phyloP scores from a whole-genome alignment of 495 filamentous ascomycete genomes.

The Aspergillus sclerotioniger region DNA sequence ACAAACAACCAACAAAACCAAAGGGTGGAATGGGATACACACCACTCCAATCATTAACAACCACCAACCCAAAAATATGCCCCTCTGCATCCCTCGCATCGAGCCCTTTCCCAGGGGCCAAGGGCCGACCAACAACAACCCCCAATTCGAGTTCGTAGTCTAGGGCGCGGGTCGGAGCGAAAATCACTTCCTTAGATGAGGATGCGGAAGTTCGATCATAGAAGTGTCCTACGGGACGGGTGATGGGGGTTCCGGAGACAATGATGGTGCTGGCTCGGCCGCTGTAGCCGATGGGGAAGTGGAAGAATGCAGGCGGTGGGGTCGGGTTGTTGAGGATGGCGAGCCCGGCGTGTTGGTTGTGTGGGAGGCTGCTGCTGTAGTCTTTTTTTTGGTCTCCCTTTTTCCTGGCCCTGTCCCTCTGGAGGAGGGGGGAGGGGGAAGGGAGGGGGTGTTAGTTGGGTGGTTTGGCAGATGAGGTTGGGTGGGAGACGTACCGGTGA shows the following conservation, averaged over 20 bases:
- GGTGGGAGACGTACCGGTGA: conserved; percentile 38
- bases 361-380: conserved; percentile 59
- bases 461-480: neutral
- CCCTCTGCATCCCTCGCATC: conserved; percentile 57
- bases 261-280: conserved; percentile 71
- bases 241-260: conserved; percentile 66
- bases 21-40: conserved; percentile 40
- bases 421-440: neutral
- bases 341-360: conserved; percentile 30
- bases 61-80: conserved; percentile 76
- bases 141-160: conserved; percentile 87
- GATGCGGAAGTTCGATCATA: conserved; percentile 32
- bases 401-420: too few relatives aligned
- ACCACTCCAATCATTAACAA: conserved; percentile 89
- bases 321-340: conserved; percentile 36
- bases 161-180: conserved; percentile 56
- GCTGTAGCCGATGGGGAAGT: conserved; percentile 57
- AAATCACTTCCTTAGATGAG: conserved; percentile 33
- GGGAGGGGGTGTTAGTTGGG: too few relatives aligned
- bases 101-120: conserved; percentile 17
- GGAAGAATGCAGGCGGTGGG: conserved; percentile 32
- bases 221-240: conserved; percentile 73
- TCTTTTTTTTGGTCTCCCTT: conserved; percentile 49
- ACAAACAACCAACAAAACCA: too few relatives aligned
- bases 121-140: conserved; percentile 60